phyloP scores from a whole-genome alignment of 345 rosid genomes.

The Rhodomyrtus tomentosa region DNA sequence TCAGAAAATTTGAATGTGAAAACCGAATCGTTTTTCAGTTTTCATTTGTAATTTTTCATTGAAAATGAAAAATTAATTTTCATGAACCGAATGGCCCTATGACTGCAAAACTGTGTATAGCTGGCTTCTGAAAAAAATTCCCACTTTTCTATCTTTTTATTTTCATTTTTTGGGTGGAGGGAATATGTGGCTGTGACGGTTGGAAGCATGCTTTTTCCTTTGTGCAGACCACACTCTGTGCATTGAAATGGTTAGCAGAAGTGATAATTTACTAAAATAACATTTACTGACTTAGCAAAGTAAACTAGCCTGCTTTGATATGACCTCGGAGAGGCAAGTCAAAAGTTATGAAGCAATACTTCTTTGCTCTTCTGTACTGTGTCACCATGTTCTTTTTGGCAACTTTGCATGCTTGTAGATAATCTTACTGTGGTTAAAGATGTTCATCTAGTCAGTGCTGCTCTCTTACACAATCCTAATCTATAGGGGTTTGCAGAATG shows the following conservation, averaged over 20 bases:
- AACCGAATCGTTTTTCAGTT: background rate
- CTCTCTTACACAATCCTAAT: constrained; percentile 48
- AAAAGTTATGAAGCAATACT: background rate
- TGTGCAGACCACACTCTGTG: background rate
- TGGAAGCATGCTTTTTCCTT: background rate
- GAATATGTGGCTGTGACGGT: background rate
- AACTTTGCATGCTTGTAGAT: background rate
- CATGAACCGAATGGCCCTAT: background rate
- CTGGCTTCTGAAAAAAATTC: background rate
- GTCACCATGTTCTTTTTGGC: background rate
- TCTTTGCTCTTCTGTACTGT: background rate
- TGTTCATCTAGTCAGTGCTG: constrained; percentile 19
- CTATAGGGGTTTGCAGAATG: constrained; percentile 97
- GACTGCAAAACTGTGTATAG: background rate
- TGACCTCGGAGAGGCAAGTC: background rate
- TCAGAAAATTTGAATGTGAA: background rate
- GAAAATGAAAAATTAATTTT: background rate
- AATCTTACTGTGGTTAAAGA: background rate
- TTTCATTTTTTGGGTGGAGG: background rate
- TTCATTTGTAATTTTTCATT: background rate
- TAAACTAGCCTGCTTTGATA: background rate
- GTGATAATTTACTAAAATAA: background rate
- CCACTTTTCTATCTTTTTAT: background rate
- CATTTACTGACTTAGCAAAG: background rate
- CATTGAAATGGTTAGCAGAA: background rate